Percentiles rank a stretch among this genome's conserved stretches.
Conservation (phyloP, 2,329 filamentous ascomycete species). For the Cyclaneusma minus region DNA sequence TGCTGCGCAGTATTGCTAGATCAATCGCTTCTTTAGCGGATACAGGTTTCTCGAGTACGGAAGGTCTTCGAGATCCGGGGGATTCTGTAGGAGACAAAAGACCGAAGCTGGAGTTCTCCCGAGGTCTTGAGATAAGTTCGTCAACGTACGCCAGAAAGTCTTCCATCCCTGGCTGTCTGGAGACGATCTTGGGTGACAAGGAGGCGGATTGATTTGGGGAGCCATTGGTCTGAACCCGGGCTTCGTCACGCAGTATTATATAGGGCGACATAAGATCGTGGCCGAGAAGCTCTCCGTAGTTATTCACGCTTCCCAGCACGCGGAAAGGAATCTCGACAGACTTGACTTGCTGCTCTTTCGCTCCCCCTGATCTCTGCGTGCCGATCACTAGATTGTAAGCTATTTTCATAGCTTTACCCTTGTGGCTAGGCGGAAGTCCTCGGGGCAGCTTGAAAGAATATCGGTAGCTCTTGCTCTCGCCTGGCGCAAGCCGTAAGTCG, state of each 20-base stretch:
- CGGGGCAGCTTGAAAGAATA: constrained; percentile 77
- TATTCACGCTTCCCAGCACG: constrained; percentile 84
- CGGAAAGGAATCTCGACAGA: constrained; percentile 90
- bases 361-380: constrained; percentile 69
- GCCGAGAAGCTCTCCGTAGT: constrained; percentile 72
- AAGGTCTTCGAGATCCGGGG: constrained; percentile 37
- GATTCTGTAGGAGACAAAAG: constrained; percentile 58
- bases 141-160: constrained; percentile 69
- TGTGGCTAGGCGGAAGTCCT: constrained; percentile 81
- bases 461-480: constrained; percentile 75
- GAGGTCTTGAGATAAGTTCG: constrained; percentile 48
- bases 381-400: constrained; percentile 82
- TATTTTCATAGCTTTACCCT: constrained; percentile 87
- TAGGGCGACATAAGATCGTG: constrained; percentile 94
- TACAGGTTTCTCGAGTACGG: constrained; percentile 36
- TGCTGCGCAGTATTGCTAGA: constrained; percentile 74
- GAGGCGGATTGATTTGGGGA: constrained; percentile 3
- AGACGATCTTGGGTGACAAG: constrained; percentile 7
- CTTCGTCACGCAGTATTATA: constrained; percentile 73
- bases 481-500: constrained; percentile 72
- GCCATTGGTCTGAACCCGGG: constrained; percentile 22
- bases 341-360: constrained; percentile 67
- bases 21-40: constrained; percentile 78
- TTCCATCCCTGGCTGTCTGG: constrained; percentile 24
- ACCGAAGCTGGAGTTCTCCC: constrained; percentile 36